Evolutionary conservation across 1,284 basidiomycete species (phyloP), one percentile per base, ranked within the genome.

Genomic region (Earliella scabrosa): DNA sequence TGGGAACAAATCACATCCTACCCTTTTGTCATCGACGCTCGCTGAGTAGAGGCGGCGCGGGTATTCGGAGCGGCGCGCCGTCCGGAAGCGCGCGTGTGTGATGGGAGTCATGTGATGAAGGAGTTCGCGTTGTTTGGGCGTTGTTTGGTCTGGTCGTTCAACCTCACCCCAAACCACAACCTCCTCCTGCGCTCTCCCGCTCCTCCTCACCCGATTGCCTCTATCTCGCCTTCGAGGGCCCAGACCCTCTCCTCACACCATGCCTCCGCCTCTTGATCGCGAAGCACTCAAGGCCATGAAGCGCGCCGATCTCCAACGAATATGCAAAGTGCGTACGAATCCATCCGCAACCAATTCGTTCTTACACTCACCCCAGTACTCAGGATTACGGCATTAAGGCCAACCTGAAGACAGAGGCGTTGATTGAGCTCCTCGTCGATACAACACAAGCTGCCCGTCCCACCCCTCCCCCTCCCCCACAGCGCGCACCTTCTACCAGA

Each of bases 301-400:
- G 63, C 79, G 90, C 36, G 72, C 71, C 4, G 88, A 92, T 50
- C 73, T 92, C n/a, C 89, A 92, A 73, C 82, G 77, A 64, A 69
- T 92, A 34, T 91, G 90, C 82, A 92, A 92, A 76, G 90, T 88
- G 64, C 53, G 67, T 64, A 45, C 21, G n/a, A 29, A 26, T 13
- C 32, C 34, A 14, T 47, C 23, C 29, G 27, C 32, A 32, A 31
- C 26, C 45, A 32, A 21, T 48, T 16, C 23, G 47, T 40, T 35
- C 54, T 59, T 21, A 56, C 56, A 41, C 54, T 71, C 62, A 59
- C 65, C 67, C 47, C 63, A 23, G 49, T 18, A 54, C 47, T 45
- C 54, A 91, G 88, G 87, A 90, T 61, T 84, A 86, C 68, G 88
- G 88, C 54, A 82, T 92, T 58, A 87, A 82, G 70, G 88, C 90